Percentiles rank a stretch among this genome's conserved stretches.
These are phyloP conservation scores for Penicillium malachiteum DNA, from an alignment of 495 filamentous ascomycete species.

Conservation along the genomic window DNA sequence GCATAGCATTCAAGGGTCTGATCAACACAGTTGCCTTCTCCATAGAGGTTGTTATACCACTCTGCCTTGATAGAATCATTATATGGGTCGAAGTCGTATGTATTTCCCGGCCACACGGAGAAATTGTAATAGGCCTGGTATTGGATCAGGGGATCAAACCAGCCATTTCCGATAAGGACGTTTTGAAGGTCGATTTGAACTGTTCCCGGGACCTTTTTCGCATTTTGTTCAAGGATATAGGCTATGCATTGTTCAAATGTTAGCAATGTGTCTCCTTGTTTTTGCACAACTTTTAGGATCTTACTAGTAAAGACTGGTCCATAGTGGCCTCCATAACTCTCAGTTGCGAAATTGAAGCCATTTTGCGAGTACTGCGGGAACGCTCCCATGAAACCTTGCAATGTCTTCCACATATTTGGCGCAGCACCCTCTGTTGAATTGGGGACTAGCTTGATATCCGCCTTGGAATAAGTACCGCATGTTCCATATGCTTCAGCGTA, in stretches of 20 bases:
- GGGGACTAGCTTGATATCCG: conserved; percentile 49
- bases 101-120: conserved; percentile 55
- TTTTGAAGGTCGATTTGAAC: conserved; percentile 54
- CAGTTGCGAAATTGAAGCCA: conserved; percentile 58
- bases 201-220: conserved; percentile 27
- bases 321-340: conserved; percentile 62
- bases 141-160: conserved; percentile 59
- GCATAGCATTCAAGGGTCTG: conserved; percentile 49
- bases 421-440: conserved; percentile 55
- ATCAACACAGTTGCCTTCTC: conserved; percentile 60
- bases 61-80: conserved; percentile 42
- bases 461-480: conserved; percentile 57
- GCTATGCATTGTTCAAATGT: conserved; percentile 11
- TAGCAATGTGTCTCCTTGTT: conserved; percentile 44
- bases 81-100: conserved; percentile 58
- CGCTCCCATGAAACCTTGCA: conserved; percentile 64
- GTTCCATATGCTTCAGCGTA: conserved; percentile 42
- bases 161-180: conserved; percentile 58
- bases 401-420: conserved; percentile 57
- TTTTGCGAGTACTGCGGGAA: conserved; percentile 59
- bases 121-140: conserved; percentile 67
- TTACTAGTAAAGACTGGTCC: conserved; percentile 55
- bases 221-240: conserved; percentile 38
- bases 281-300: conserved; percentile 40
- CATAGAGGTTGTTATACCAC: conserved; percentile 62